Percentiles rank a stretch among this genome's conserved stretches.
Evolutionary conservation across 768 basidiomycete genomes (phyloP).

Genomic region (Suillus spraguei): DNA sequence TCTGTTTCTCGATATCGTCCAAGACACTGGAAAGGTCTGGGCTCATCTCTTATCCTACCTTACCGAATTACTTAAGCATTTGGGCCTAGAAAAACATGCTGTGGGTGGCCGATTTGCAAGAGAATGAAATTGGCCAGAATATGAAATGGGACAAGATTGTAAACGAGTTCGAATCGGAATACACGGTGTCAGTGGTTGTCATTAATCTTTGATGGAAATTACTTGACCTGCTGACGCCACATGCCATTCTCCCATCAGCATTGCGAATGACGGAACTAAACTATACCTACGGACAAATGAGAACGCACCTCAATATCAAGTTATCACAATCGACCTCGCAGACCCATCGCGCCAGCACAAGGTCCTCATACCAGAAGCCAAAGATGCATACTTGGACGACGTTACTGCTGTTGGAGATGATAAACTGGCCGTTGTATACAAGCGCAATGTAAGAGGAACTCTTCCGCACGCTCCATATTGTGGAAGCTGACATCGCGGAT

Average conservation of each 20-base stretch:
- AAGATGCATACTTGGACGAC: conserved; percentile 59
- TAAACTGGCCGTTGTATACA: conserved; percentile 64
- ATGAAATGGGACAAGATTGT: conserved; percentile 76
- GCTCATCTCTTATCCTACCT: conserved; percentile 5
- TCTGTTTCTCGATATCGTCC: conserved; percentile 51
- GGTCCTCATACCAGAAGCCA: conserved; percentile 72
- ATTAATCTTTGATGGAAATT: conserved; percentile 1
- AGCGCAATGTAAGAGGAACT: conserved; percentile 59
- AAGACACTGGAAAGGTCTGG: conserved; percentile 66
- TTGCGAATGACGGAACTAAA: conserved; percentile 63
- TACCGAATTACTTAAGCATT: conserved; percentile 2
- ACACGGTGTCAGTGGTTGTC: conserved; percentile 52
- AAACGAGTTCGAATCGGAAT: conserved; percentile 68
- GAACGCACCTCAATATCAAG: conserved; percentile 65
- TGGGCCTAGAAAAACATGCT: conserved; percentile 64
- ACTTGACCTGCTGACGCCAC: not conserved
- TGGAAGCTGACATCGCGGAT: not conserved
- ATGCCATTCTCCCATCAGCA: conserved; percentile 38
- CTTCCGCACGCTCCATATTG: not conserved
- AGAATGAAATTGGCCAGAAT: conserved; percentile 59
- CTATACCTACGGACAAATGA: conserved; percentile 70
- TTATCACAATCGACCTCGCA: conserved; percentile 64
- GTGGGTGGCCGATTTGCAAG: conserved; percentile 70
- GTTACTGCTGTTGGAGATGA: conserved; percentile 52
- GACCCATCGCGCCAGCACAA: conserved; percentile 47